These are phyloP conservation scores for Leucocoprinus gongylophorus DNA, from an alignment of 1,284 basidiomycete species.

Conservation along the genomic window DNA sequence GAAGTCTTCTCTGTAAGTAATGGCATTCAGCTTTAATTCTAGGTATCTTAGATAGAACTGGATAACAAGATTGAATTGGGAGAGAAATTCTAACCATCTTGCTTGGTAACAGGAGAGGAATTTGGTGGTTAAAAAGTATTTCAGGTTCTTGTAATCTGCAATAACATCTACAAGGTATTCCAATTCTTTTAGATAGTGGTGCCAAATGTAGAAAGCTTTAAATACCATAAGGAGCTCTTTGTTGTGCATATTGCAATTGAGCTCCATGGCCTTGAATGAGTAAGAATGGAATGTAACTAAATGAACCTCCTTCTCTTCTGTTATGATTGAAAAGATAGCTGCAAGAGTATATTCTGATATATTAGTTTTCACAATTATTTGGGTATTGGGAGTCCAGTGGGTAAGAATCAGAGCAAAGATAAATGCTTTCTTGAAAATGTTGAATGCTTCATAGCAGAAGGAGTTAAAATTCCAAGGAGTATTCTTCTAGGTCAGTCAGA, in stretches of 20 bases:
- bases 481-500: too few relatives aligned
- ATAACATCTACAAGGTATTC: slow-evolving; percentile 10
- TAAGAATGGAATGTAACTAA: slow-evolving; percentile 29
- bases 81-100: too few relatives aligned
- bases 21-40: neutral
- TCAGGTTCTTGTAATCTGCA: too few relatives aligned
- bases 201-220: slow-evolving; percentile 16
- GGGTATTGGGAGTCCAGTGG: too few relatives aligned
- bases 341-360: slow-evolving; percentile 24
- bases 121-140: too few relatives aligned
- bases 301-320: slow-evolving; percentile 27
- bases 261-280: too few relatives aligned
- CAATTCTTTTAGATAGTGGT: slow-evolving; percentile 13
- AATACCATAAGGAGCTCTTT: slow-evolving; percentile 35
- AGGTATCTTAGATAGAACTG: neutral
- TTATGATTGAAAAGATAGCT: slow-evolving; percentile 17
- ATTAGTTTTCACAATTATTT: slow-evolving; percentile 20
- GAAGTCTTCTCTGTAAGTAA: neutral
- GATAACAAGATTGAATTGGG: too few relatives aligned
- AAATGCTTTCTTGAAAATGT: too few relatives aligned
- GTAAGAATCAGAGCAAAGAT: too few relatives aligned
- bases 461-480: too few relatives aligned
- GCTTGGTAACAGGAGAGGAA: too few relatives aligned
- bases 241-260: slow-evolving; percentile 35
- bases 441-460: too few relatives aligned